Percentiles rank a stretch among this genome's conserved stretches.
Conservation (phyloP, 2,329 filamentous ascomycete genomes). For the Aspergillus novoparasiticus region DNA sequence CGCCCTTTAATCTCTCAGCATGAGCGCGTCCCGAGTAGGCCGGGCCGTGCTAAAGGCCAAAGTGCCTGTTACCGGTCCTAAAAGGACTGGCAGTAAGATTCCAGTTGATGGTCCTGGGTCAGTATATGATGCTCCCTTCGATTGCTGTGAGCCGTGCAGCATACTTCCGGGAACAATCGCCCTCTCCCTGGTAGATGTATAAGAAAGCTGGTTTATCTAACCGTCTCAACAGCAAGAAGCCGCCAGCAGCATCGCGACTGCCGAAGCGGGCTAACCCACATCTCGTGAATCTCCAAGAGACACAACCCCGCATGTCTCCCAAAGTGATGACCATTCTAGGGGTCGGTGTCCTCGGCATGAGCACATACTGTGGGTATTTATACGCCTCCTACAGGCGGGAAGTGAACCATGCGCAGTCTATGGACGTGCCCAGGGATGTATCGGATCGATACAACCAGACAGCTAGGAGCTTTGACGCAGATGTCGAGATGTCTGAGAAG, state of each 20-base stretch:
- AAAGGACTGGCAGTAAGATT: slow-evolving; percentile 17
- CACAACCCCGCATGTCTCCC: slow-evolving; percentile 29
- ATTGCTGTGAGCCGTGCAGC: not conserved
- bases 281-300: slow-evolving; percentile 24
- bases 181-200: not conserved
- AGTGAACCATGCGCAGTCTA: slow-evolving; percentile 32
- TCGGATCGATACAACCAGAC: slow-evolving; percentile 50
- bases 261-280: slow-evolving; percentile 29
- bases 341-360: slow-evolving; percentile 43
- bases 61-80: slow-evolving; percentile 19
- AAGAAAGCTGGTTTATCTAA: slow-evolving; percentile 10
- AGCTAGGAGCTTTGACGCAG: slow-evolving; percentile 47
- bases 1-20: slow-evolving; percentile 11
- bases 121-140: slow-evolving; percentile 9
- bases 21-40: slow-evolving; percentile 30
- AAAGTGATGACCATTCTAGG: slow-evolving; percentile 41
- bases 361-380: slow-evolving; percentile 47
- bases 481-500: slow-evolving; percentile 48
- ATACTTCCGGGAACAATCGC: not conserved
- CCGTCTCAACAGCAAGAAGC: slow-evolving; percentile 11
- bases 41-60: slow-evolving; percentile 27
- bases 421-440: slow-evolving; percentile 44
- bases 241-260: slow-evolving; percentile 17
- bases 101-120: slow-evolving; percentile 23
- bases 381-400: slow-evolving; percentile 47